Evolutionary conservation across 1,284 basidiomycete species (phyloP).

Genomic region (Cutaneotrichosporon sp.): DNA sequence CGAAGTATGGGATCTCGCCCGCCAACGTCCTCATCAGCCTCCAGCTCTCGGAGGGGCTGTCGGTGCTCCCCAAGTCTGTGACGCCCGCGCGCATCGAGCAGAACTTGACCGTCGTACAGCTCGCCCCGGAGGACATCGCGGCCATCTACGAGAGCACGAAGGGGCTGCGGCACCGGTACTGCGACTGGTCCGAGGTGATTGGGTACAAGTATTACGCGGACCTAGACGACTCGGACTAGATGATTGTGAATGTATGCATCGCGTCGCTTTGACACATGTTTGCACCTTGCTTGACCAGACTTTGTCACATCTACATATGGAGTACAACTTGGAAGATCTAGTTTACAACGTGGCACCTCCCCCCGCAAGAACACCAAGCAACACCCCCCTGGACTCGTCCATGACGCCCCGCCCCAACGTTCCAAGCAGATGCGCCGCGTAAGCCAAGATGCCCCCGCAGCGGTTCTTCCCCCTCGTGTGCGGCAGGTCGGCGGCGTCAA

Average conservation of each 20-base stretch:
- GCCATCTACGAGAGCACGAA: constrained; percentile 10
- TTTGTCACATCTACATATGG: no score
- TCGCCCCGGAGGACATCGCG: constrained; percentile 15
- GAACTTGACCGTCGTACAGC: constrained; percentile 22
- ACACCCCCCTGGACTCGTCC: constrained; percentile 29
- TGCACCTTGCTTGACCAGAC: no score
- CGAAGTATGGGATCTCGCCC: constrained; percentile 62
- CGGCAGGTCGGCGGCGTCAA: constrained; percentile 8
- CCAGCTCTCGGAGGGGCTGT: constrained; percentile 59
- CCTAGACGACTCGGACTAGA: constrained; percentile 20
- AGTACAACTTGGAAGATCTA: no score
- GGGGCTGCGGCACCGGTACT: constrained; percentile 24
- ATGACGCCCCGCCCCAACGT: constrained; percentile 27
- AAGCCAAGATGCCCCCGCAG: constrained; percentile 30
- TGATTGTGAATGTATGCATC: no score
- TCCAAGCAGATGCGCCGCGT: constrained; percentile 30
- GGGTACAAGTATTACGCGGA: constrained; percentile 27
- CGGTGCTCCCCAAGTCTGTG: constrained; percentile 70
- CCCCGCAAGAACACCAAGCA: constrained; percentile 15
- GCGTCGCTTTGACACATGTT: no score
- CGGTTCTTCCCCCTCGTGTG: constrained; percentile 26
- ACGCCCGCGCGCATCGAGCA: constrained; percentile 50
- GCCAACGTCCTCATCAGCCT: constrained; percentile 56
- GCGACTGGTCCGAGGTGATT: constrained; percentile 27
- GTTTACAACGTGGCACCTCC: no score